These are phyloP conservation scores for Rheum nobile DNA, from an alignment of 148 eudicot species.

Conservation along the genomic window DNA sequence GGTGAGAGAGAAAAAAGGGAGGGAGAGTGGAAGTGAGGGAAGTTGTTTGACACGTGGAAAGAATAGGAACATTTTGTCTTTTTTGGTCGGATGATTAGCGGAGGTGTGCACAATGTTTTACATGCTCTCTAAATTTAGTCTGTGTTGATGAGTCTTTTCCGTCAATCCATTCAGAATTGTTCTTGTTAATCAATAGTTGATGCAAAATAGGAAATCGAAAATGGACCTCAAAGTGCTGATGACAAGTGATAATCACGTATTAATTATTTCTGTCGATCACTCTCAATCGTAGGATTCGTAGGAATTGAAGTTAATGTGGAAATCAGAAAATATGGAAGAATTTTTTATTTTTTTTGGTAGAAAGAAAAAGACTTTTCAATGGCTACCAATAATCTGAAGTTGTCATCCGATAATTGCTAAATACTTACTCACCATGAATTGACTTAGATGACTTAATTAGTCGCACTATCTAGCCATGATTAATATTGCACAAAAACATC, in stretches of 20 bases:
- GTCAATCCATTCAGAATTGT: conserved; percentile 26
- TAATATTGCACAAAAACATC: no score
- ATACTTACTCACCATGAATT: background rate
- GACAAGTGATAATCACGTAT: background rate
- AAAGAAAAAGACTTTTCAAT: background rate
- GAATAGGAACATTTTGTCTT: conserved; percentile 10
- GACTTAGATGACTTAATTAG: no score
- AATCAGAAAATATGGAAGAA: no score
- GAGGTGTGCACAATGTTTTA: background rate
- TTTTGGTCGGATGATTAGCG: background rate
- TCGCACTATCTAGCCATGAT: no score
- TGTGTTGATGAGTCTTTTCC: conserved; percentile 43
- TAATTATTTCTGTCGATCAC: no score
- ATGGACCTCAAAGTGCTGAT: background rate
- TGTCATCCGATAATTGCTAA: background rate
- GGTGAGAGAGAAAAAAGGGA: background rate
- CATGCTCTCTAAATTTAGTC: conserved; percentile 9
- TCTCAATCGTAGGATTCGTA: no score
- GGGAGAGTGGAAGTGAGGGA: conserved; percentile 15
- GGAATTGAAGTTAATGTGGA: background rate
- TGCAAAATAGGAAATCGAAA: background rate
- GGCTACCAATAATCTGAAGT: background rate
- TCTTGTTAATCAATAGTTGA: background rate
- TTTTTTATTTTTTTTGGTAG: no score
- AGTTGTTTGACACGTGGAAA: conserved; percentile 65